A percentile compares a stretch with the other conserved stretches of the same genome.
phyloP scores from a whole-genome alignment of 208 protist genomes.

The Acanthamoeba divionensis region DNA sequence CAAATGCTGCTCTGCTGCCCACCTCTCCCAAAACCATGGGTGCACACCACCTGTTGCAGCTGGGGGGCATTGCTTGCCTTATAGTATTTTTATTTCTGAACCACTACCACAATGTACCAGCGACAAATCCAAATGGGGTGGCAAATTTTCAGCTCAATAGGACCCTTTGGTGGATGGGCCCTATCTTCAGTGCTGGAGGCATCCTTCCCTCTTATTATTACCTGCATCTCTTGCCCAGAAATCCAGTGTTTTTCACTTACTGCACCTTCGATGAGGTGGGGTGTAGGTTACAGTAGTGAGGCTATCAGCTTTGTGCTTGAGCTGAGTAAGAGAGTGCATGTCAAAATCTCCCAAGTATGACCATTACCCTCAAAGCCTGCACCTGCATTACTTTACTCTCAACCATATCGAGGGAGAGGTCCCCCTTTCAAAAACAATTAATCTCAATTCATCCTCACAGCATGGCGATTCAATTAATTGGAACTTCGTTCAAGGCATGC shows the following conservation, averaged over 20 bases:
- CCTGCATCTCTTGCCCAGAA: background rate
- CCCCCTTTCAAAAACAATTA: background rate
- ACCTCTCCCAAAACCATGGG: too few species aligned
- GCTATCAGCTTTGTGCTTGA: constrained; percentile 25
- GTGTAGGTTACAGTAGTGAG: constrained; percentile 30
- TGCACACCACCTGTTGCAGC: too few species aligned
- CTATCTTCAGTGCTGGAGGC: constrained; percentile 30
- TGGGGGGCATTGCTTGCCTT: too few species aligned
- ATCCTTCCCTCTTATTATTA: background rate
- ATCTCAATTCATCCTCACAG: background rate
- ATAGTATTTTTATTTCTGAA: too few species aligned
- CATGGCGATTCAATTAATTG: background rate
- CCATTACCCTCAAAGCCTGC: background rate
- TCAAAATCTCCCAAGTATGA: background rate
- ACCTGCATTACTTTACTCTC: too few species aligned
- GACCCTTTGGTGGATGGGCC: constrained; percentile 45
- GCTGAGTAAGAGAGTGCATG: constrained; percentile 12
- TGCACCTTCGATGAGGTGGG: background rate
- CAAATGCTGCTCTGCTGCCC: too few species aligned
- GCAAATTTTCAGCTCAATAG: too few species aligned
- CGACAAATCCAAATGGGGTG: too few species aligned
- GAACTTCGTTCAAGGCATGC: background rate
- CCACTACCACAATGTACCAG: too few species aligned
- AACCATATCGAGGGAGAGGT: background rate
- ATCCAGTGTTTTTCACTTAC: background rate